Conservation (phyloP, 805 yeast species). For the Suhomyces tanzawaensis region DNA sequence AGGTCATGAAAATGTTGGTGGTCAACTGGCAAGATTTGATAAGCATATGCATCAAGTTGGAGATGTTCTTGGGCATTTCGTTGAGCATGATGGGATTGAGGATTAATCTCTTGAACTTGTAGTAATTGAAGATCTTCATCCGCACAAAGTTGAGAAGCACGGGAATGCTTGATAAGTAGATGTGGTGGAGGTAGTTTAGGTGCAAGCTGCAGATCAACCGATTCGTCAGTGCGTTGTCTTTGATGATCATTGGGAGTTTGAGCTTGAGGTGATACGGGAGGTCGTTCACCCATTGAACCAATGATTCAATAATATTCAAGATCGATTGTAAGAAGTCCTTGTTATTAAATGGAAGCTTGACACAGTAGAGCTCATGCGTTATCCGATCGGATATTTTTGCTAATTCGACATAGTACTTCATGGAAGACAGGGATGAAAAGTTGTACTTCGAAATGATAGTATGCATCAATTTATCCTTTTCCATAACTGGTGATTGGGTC, state of each 20-base stretch:
- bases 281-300: conserved; percentile 21
- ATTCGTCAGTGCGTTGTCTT: conserved; percentile 8
- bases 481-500: conserved; percentile 1
- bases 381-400: conserved; percentile 26
- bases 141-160: conserved; percentile 22
- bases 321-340: conserved; percentile 16
- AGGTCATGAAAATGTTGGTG: conserved; percentile 21
- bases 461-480: not conserved
- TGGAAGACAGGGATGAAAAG: conserved; percentile 4
- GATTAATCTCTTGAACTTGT: not conserved
- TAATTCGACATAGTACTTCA: conserved; percentile 20
- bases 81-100: conserved; percentile 6
- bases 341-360: conserved; percentile 14
- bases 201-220: conserved; percentile 25
- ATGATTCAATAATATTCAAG: conserved; percentile 12
- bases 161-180: conserved; percentile 26
- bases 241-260: conserved; percentile 11
- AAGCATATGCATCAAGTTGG: conserved; percentile 15
- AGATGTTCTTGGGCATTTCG: conserved; percentile 20
- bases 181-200: conserved; percentile 28
- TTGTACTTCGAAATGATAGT: conserved; percentile 1
- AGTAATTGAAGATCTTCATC: conserved; percentile 13
- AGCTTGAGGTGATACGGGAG: conserved; percentile 20
- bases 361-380: conserved; percentile 19
- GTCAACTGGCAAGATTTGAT: conserved; percentile 23